A percentile compares a stretch with the other conserved stretches of the same genome.
Conservation (phyloP, 2,329 filamentous ascomycete genomes). For the Neophaeococcomyces mojaviensis region DNA sequence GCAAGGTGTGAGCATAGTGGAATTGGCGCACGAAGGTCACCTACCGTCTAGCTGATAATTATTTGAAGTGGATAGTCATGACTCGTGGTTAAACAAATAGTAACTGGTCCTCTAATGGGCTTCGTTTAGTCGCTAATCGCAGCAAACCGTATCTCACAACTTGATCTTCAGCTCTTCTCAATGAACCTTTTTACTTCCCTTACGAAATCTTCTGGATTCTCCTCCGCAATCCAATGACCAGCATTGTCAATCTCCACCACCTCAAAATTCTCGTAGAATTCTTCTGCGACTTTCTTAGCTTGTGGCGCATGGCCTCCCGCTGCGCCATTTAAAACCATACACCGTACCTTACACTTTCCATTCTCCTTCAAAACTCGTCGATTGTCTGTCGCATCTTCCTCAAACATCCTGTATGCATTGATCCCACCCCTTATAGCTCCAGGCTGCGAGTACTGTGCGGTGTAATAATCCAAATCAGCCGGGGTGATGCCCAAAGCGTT, state of each 20-base stretch:
- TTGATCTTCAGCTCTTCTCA: no score
- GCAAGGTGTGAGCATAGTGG: no score
- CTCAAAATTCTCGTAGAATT: slow-evolving; percentile 28
- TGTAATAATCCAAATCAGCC: slow-evolving; percentile 35
- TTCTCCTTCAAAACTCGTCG: slow-evolving; percentile 23
- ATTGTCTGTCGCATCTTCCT: slow-evolving; percentile 28
- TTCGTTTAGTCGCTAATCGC: no score
- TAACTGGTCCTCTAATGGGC: no score
- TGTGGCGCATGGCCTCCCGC: slow-evolving; percentile 22
- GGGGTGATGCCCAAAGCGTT: slow-evolving; percentile 31
- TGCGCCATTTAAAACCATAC: slow-evolving; percentile 27
- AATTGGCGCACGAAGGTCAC: no score
- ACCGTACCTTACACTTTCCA: slow-evolving; percentile 27
- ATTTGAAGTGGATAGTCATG: no score
- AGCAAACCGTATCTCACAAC: no score
- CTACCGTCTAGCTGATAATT: no score
- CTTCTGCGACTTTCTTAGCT: slow-evolving; percentile 26
- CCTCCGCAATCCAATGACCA: slow-evolving; percentile 34
- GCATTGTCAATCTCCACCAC: slow-evolving; percentile 24
- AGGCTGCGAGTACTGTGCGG: slow-evolving; percentile 28
- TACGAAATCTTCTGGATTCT: slow-evolving; percentile 34
- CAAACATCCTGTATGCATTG: slow-evolving; percentile 29
- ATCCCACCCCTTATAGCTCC: slow-evolving; percentile 30
- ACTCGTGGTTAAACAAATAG: no score
- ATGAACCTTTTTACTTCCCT: slow-evolving; percentile 26